A percentile compares a stretch with the other conserved stretches of the same genome.
Conservation (phyloP, 805 yeast genomes). For the Zygoascus tannicola region DNA sequence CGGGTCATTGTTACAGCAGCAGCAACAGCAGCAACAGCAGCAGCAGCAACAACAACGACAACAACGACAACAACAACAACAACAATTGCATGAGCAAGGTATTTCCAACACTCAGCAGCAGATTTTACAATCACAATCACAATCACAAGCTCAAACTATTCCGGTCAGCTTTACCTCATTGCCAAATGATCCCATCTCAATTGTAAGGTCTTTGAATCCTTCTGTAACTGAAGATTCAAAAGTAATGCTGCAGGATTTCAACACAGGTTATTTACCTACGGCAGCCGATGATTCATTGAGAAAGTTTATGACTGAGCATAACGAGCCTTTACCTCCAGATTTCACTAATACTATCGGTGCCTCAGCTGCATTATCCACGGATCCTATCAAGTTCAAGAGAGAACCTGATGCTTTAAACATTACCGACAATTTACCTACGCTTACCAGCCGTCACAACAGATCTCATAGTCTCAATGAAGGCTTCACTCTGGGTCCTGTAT, state of each 20-base stretch:
- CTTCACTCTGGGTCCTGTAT: background rate
- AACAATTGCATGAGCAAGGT: no score
- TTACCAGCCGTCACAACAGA: background rate
- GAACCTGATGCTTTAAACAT: background rate
- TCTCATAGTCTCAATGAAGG: background rate
- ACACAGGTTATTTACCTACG: background rate
- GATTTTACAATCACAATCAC: background rate
- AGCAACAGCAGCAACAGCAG: slow-evolving; percentile 1
- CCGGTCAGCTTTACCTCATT: background rate
- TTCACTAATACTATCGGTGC: background rate
- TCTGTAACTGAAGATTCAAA: no score
- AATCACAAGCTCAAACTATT: background rate
- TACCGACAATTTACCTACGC: background rate
- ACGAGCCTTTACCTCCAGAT: background rate
- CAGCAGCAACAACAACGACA: background rate
- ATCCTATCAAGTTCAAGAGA: background rate
- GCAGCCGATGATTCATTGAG: background rate
- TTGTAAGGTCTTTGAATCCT: background rate
- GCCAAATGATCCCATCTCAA: background rate
- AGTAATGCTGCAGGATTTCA: background rate
- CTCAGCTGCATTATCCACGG: background rate
- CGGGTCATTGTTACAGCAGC: no score
- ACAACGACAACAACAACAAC: no score
- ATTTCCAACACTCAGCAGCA: no score
- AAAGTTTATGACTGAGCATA: background rate